These are phyloP conservation scores for Hibiscus syriacus DNA, from an alignment of 345 rosid species.

Conservation along the genomic window DNA sequence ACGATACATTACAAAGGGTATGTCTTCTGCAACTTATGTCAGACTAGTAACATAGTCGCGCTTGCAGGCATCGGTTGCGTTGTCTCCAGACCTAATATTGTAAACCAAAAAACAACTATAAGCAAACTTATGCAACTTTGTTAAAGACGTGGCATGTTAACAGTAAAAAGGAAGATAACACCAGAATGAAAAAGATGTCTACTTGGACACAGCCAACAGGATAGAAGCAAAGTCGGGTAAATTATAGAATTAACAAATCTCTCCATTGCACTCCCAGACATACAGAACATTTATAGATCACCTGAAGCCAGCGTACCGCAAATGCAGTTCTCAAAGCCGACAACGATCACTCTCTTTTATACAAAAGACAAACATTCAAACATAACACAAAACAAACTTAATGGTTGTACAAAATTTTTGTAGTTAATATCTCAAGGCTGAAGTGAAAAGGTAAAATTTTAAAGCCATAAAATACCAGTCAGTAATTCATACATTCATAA, in stretches of 20 bases:
- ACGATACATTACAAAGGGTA: conserved; percentile 16
- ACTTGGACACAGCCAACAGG: background rate
- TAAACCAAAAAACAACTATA: background rate
- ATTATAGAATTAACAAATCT: background rate
- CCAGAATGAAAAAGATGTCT: background rate
- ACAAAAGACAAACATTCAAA: background rate
- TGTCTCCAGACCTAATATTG: conserved; percentile 24
- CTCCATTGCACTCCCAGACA: background rate
- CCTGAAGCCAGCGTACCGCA: background rate
- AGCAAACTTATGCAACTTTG: background rate
- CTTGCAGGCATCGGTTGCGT: conserved; percentile 17
- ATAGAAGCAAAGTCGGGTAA: background rate
- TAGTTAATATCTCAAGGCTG: background rate
- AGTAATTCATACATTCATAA: background rate
- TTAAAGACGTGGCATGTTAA: background rate
- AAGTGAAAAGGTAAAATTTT: background rate
- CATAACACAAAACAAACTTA: background rate
- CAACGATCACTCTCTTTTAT: background rate
- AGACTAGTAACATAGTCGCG: conserved; percentile 11
- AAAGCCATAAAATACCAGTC: too few species aligned
- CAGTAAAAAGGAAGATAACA: background rate
- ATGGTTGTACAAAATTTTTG: background rate
- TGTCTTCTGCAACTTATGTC: conserved; percentile 15
- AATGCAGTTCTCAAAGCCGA: background rate
- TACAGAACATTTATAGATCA: background rate